phyloP scores from a whole-genome alignment of 768 basidiomycete species.

The Rhodotorula kratochvilovae region DNA sequence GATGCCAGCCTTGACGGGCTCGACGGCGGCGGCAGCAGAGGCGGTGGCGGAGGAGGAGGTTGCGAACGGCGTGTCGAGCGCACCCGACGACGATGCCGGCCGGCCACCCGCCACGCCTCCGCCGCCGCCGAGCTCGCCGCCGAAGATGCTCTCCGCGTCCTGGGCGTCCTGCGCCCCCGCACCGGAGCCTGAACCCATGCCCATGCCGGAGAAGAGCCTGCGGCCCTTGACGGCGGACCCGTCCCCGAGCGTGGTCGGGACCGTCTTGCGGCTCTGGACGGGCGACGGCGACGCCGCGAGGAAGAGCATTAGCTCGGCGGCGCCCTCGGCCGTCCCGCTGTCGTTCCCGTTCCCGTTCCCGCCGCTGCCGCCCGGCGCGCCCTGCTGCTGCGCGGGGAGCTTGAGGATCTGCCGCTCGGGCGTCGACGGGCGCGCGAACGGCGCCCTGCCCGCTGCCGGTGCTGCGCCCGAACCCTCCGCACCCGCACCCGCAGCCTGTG shows the following conservation, averaged over 20 bases:
- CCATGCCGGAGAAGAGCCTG: constrained; percentile 30
- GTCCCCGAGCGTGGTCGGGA: constrained; percentile 7
- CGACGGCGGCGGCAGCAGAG: neutral
- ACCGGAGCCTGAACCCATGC: neutral
- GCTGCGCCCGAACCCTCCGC: too few relatives aligned
- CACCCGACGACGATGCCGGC: neutral
- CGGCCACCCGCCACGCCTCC: neutral
- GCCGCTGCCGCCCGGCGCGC: constrained; percentile 5
- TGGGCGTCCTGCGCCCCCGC: neutral
- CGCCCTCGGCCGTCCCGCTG: constrained; percentile 35
- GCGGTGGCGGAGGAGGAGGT: neutral
- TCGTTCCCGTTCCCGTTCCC: constrained; percentile 6
- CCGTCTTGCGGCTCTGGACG: constrained; percentile 15
- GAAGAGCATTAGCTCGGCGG: constrained; percentile 43
- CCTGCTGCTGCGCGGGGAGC: neutral
- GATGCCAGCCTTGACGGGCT: neutral
- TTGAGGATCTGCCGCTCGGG: constrained; percentile 9
- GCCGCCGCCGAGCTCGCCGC: constrained; percentile 5
- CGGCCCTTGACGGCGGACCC: constrained; percentile 34
- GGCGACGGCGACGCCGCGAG: constrained; percentile 40
- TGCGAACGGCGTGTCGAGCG: constrained; percentile 8
- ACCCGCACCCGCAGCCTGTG: neutral
- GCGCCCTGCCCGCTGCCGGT: too few relatives aligned
- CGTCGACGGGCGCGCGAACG: constrained; percentile 13
- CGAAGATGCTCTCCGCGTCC: constrained; percentile 13